Base-by-base conservation (phyloP, 129 eudicot genomes). In the Tagetes patula region DNA sequence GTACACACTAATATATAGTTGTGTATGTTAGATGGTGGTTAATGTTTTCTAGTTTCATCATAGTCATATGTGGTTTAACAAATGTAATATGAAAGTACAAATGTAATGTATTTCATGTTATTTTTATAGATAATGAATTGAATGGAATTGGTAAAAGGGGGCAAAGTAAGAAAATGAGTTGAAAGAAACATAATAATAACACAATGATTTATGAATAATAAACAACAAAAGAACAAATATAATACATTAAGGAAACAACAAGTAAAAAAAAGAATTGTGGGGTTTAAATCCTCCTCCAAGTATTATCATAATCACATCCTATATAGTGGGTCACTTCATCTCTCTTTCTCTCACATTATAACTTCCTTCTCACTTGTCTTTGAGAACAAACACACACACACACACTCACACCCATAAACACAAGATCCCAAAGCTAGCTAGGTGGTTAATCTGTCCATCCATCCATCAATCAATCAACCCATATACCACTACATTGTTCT, bases 401-500 rank as follows among this genome's bases (percentile, higher is more conserved):
- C 53, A 52, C 7, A 67, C 48, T 6, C 47, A 83, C 77, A 81
- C 82, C 79, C 81, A 83, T 47, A 61, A 40, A 39, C 69, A 48
- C 39, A 39, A 70, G 91, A 86, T 86, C 89, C 74, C 86, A 77
- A 89, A 82, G 87, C 82, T 76, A 82, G 96, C 86, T 82, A 74
- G 87, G 84, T 76, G 84, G 96, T 89, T 82, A 74, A 80, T 82
- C 89, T 76, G 91, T 86, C 91, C 73, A 70, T 86, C 87, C 54
- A 83, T 86, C 86, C 67, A 79, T 79, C 82, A 59, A 71, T 58
- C 27, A 20, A 20, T 20, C 27, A 20, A 20, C 27, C 27, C 27
- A 20, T 20, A 20, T 20, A 20, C 27, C 27, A 20, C 39, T 69
- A 31, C 39, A 59, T 11, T 74, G 73, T 79, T 80, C 84, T 79